Conservation (phyloP, 345 rosid genomes). For the Eucalyptus polyanthemos region DNA sequence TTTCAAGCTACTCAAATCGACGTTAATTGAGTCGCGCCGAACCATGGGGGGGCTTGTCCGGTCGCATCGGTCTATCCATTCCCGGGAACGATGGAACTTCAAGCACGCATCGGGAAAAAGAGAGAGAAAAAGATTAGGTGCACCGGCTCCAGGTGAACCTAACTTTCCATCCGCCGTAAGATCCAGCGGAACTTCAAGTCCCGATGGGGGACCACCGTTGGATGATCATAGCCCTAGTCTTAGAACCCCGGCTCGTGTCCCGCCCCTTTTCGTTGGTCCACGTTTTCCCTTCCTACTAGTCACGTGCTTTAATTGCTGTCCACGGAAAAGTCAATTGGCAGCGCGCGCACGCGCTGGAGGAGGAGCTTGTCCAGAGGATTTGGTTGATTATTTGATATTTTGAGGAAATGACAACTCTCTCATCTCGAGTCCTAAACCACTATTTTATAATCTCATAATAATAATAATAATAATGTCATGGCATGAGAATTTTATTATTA, state of each 20-base stretch:
- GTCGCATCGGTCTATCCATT: background rate
- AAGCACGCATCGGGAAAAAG: background rate
- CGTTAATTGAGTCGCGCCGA: background rate
- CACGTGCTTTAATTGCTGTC: background rate
- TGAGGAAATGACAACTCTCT: background rate
- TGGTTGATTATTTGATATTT: background rate
- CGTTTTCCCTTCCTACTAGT: background rate
- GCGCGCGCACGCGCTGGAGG: background rate
- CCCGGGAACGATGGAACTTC: background rate
- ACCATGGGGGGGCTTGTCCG: background rate
- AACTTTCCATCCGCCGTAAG: background rate
- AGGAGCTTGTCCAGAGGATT: background rate
- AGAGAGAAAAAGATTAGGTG: background rate
- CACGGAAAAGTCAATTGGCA: background rate
- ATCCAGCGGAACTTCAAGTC: background rate
- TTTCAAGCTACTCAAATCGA: background rate
- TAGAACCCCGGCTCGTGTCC: background rate
- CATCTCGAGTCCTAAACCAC: background rate
- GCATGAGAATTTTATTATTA: background rate
- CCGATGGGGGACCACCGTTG: background rate
- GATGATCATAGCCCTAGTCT: background rate
- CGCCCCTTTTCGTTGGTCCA: background rate
- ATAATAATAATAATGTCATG: background rate
- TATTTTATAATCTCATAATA: background rate
- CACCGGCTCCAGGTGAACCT: background rate